Percentiles rank a stretch among this genome's conserved stretches.
These are phyloP conservation scores for Garcileccinum viscosum DNA, from an alignment of 1,284 basidiomycete genomes.

Conservation along the genomic window DNA sequence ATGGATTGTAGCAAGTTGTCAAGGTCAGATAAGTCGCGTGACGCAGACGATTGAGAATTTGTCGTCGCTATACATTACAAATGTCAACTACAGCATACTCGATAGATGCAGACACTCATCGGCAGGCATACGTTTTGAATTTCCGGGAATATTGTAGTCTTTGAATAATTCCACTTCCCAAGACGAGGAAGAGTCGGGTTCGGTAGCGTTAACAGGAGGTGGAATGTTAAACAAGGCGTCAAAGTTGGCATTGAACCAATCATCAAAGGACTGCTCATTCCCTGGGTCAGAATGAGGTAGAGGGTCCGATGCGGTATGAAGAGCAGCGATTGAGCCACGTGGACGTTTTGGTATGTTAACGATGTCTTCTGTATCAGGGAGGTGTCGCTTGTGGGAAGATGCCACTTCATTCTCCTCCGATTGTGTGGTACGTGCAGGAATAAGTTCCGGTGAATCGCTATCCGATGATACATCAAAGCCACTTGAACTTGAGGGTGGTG, in stretches of 20 bases:
- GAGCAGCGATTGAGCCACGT: slow-evolving; percentile 14
- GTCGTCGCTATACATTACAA: background rate
- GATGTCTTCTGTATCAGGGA: slow-evolving; percentile 36
- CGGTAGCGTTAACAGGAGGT: slow-evolving; percentile 25
- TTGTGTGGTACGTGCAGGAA: background rate
- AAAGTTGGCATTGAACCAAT: slow-evolving; percentile 36
- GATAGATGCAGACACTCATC: slow-evolving; percentile 18
- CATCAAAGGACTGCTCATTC: slow-evolving; percentile 29
- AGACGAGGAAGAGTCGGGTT: slow-evolving; percentile 22
- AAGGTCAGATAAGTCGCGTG: slow-evolving; percentile 12
- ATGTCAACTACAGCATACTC: background rate
- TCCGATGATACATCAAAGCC: slow-evolving; percentile 6
- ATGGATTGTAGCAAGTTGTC: slow-evolving; percentile 27
- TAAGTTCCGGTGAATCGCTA: background rate
- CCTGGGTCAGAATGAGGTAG: slow-evolving; percentile 19
- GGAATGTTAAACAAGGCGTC: slow-evolving; percentile 34
- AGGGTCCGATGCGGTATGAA: slow-evolving; percentile 39
- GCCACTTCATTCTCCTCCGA: background rate
- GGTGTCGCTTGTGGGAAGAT: slow-evolving; percentile 37
- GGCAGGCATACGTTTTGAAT: background rate
- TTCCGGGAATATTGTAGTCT: slow-evolving; percentile 28
- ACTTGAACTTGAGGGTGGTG: slow-evolving; percentile 26
- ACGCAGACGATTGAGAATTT: background rate
- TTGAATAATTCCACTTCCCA: slow-evolving; percentile 38
- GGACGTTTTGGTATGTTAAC: slow-evolving; percentile 30